phyloP scores from a whole-genome alignment of 768 basidiomycete genomes.

The Tephrocybe sp. region DNA sequence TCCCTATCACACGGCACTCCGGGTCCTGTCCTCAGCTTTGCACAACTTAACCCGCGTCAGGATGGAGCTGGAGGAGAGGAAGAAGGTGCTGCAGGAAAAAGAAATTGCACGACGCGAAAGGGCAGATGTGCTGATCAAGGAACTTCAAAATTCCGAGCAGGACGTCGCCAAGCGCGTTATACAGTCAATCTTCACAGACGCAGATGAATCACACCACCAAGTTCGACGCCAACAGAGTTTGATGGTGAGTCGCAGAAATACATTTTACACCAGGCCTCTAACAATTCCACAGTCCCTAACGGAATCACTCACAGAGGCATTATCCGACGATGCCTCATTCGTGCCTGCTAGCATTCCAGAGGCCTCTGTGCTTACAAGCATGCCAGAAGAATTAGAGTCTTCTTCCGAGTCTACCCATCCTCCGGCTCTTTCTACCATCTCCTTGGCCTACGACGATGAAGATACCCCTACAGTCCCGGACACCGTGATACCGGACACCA shows the following conservation, averaged over 20 bases:
- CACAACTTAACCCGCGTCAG: conserved; percentile 55
- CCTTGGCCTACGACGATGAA: conserved; percentile 7
- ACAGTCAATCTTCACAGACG: conserved; percentile 62
- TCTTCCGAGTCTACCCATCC: conserved; percentile 11
- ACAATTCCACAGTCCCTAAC: conserved; percentile 41
- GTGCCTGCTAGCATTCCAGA: conserved; percentile 30
- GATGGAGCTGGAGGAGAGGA: conserved; percentile 63
- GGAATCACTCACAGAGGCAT: conserved; percentile 56
- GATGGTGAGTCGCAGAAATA: conserved; percentile 41
- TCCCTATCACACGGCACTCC: conserved; percentile 68
- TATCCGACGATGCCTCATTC: conserved; percentile 46
- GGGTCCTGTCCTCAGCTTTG: conserved; percentile 69
- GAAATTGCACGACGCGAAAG: conserved; percentile 51
- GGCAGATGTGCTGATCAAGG: conserved; percentile 55
- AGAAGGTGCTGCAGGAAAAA: conserved; percentile 56
- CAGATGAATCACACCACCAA: conserved; percentile 43
- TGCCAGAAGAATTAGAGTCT: conserved; percentile 29
- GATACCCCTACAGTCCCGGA: conserved; percentile 9
- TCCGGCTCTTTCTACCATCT: conserved; percentile 6
- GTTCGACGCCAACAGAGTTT: conserved; percentile 61
- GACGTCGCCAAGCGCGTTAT: conserved; percentile 69
- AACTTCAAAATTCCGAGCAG: conserved; percentile 59
- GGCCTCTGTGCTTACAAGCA: conserved; percentile 31
- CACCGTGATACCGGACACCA: background rate
- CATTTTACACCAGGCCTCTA: background rate